Evolutionary conservation across 208 protist species (phyloP).

Genomic region (Vickermania ingenoplastis): DNA sequence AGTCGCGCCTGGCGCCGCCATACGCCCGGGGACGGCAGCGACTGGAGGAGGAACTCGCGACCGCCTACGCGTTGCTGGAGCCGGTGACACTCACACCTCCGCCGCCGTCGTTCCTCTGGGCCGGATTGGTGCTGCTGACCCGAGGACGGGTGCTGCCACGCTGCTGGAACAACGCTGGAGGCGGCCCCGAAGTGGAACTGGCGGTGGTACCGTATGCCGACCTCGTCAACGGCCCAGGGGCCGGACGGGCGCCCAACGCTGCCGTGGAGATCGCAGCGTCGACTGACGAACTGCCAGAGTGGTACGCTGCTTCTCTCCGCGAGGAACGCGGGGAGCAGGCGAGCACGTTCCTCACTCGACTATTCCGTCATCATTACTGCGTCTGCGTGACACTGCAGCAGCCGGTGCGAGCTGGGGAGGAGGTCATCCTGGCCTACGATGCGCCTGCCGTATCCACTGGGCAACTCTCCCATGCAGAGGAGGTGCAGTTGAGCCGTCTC

Average conservation of each 20-base stretch:
- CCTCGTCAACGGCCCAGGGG: conserved; percentile 55
- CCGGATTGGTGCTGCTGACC: conserved; percentile 53
- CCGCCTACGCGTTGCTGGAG: conserved; percentile 30
- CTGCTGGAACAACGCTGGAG: conserved; percentile 30
- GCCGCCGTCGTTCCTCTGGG: conserved; percentile 32
- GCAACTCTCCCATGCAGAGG: conserved; percentile 22
- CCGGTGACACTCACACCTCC: conserved; percentile 36
- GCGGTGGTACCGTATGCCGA: conserved; percentile 78
- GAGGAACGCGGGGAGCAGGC: conserved; percentile 20
- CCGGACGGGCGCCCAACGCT: conserved; percentile 37
- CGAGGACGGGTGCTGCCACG: conserved; percentile 41
- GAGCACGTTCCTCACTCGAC: conserved; percentile 9
- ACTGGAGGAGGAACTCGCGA: conserved; percentile 31
- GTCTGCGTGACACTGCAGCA: conserved; percentile 43
- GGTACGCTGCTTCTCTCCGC: conserved; percentile 39
- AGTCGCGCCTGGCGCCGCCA: conserved; percentile 47
- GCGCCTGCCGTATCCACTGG: conserved; percentile 30
- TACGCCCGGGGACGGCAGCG: conserved; percentile 18
- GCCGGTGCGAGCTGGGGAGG: conserved; percentile 44
- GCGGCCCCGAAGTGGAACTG: conserved; percentile 26
- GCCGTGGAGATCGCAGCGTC: conserved; percentile 50
- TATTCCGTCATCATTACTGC: conserved; percentile 51
- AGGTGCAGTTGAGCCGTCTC: conserved; percentile 40
- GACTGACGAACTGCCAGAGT: conserved; percentile 53
- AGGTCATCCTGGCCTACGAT: conserved; percentile 66